Percentiles rank a stretch among this genome's conserved stretches.
These are phyloP conservation scores for Globisporangium radiosum DNA, from an alignment of 352 stramenopile species.

Conservation along the genomic window DNA sequence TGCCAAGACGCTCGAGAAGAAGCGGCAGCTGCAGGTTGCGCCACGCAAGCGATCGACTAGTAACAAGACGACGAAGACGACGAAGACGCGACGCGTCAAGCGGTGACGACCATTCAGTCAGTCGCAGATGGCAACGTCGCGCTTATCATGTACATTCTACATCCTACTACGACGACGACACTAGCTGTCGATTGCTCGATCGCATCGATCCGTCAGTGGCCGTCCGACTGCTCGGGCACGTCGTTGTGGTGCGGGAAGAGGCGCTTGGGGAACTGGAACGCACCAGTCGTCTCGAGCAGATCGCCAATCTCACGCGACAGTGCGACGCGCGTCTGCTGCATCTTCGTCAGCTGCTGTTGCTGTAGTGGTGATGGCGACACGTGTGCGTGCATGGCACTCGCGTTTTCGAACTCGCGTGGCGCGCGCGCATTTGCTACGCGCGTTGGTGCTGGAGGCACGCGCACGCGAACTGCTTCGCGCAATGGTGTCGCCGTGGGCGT, in stretches of 20 bases:
- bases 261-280: conserved; percentile 30
- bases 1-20: conserved; percentile 28
- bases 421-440: neutral
- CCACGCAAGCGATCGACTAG: too few relatives aligned
- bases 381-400: neutral
- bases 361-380: conserved; percentile 1
- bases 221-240: neutral
- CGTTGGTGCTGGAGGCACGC: neutral
- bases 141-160: too few relatives aligned
- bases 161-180: too few relatives aligned
- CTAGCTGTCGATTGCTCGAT: too few relatives aligned
- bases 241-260: conserved; percentile 22
- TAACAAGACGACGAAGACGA: conserved; percentile 15
- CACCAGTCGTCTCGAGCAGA: conserved; percentile 19
- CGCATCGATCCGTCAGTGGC: too few relatives aligned
- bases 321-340: conserved; percentile 4
- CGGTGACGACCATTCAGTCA: too few relatives aligned
- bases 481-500: too few relatives aligned
- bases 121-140: too few relatives aligned
- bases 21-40: conserved; percentile 14
- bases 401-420: neutral
- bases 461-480: too few relatives aligned
- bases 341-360: neutral
- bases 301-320: conserved; percentile 24
- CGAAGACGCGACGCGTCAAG: neutral